Base-by-base conservation (phyloP, 2,329 filamentous ascomycete genomes). In the Hypoxylon sp. region DNA sequence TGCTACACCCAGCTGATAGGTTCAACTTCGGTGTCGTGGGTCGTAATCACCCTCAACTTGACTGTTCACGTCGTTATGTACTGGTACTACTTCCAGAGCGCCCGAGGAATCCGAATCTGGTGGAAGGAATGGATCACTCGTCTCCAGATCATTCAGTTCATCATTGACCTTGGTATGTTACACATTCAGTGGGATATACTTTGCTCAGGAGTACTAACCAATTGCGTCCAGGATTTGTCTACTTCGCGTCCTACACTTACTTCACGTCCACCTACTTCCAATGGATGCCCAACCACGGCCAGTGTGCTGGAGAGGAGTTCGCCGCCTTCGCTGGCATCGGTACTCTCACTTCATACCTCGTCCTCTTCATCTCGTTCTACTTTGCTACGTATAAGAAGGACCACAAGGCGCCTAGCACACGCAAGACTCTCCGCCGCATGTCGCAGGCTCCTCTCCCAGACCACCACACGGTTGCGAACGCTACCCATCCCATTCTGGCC, bases 41-140 rank as follows among this genome's bases (percentile, higher is more conserved):
- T 97, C 62, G 91, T 92, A 70, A 98, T 98, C 80, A 91, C 89
- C 59, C 89, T 98, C 76, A 98, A 98, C 88, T 84, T 98, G 78
- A 89, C 89, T 71, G 95, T 98, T 61, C 95, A 98, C 84, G 95
- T 98, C 65, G 92, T 98, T 80, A 98, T 98, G 95, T 98, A 98
- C 91, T 98, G 94, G 94, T 98, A 98, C 90, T 98, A 98, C 89
- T 98, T 98, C 91, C 95, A 98, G 88, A 95, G 93, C 79, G 94
- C 95, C 61, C 94, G 95, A 75, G 96, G 96, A 75, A 89, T 98
- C 82, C 91, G 91, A 78, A 96, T 98, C 83, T 98, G 94, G 94
- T 98, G 95, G 95, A 98, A 98, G 92, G 93, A 98, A 85, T 98
- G 95, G 92, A 97, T 98, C 80, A 98, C 95, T 75, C 93, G 94